Evolutionary conservation across 2,329 filamentous ascomycete species (phyloP).

Genomic region (Graphium sp.): DNA sequence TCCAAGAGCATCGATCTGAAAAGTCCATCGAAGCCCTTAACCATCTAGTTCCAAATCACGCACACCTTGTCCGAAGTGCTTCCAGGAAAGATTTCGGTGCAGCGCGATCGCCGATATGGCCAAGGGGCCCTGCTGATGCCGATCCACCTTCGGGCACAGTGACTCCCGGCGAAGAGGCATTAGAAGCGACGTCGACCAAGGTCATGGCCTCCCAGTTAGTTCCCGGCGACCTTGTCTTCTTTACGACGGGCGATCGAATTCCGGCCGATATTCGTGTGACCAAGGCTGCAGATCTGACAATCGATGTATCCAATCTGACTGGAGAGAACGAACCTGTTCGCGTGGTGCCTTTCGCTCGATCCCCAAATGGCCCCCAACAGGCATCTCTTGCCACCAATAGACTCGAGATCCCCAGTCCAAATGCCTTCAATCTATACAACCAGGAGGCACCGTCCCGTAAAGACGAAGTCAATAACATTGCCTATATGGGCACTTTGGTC

Average conservation of each 20-base stretch:
- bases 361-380: no score
- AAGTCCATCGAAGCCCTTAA: constrained; percentile 93
- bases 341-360: constrained; percentile 49
- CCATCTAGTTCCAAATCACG: constrained; percentile 85
- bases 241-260: constrained; percentile 90
- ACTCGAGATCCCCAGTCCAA: constrained; percentile 17
- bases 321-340: constrained; percentile 89
- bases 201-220: constrained; percentile 80
- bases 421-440: constrained; percentile 12
- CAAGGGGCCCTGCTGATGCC: constrained; percentile 22
- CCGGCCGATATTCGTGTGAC: constrained; percentile 93
- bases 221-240: constrained; percentile 81
- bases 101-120: constrained; percentile 27
- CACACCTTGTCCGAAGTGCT: constrained; percentile 65
- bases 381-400: no score
- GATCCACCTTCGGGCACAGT: constrained; percentile 30
- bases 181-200: constrained; percentile 63
- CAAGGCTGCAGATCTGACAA: constrained; percentile 72
- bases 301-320: constrained; percentile 92
- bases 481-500: constrained; percentile 94
- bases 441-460: constrained; percentile 26
- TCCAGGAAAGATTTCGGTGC: constrained; percentile 16
- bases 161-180: constrained; percentile 42
- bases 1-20: constrained; percentile 94
- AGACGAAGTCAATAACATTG: constrained; percentile 78